phyloP scores from a whole-genome alignment of 305 asterid genomes.

The Rubia peregrina region DNA sequence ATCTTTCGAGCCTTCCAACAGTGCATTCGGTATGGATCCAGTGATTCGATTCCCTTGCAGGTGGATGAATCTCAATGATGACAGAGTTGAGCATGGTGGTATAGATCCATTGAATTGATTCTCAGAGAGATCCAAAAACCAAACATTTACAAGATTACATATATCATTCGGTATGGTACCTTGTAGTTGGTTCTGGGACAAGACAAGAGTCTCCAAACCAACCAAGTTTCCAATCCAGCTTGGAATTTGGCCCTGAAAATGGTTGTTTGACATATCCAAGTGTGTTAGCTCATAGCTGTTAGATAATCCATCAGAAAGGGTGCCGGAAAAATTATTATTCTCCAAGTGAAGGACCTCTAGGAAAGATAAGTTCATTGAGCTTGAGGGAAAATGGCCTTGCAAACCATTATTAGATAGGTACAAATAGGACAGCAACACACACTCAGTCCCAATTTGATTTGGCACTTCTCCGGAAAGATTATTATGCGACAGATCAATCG shows the following conservation, averaged over 20 bases:
- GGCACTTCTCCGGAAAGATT: constrained; percentile 16
- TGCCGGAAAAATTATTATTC: constrained; percentile 13
- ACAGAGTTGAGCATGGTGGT: constrained; percentile 1
- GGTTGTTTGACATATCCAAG: constrained; percentile 18
- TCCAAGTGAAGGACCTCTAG: constrained; percentile 8
- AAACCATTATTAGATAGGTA: constrained; percentile 12
- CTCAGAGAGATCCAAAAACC: constrained; percentile 1
- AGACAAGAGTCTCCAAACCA: constrained; percentile 8
- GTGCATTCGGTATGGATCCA: constrained; percentile 1
- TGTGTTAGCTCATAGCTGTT: not conserved
- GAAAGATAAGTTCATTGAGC: not conserved
- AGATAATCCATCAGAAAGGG: constrained; percentile 5
- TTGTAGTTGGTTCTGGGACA: constrained; percentile 9
- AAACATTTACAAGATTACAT: not conserved
- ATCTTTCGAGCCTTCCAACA: not conserved
- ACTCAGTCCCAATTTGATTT: not conserved
- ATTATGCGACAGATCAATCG: constrained; percentile 14
- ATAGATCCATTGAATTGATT: constrained; percentile 2
- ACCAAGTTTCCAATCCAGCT: constrained; percentile 18
- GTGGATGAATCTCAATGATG: constrained; percentile 6
- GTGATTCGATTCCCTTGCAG: constrained; percentile 3
- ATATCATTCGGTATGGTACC: constrained; percentile 5
- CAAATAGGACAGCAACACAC: not conserved
- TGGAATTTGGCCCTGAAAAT: constrained; percentile 11
- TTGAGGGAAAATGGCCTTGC: constrained; percentile 8